phyloP scores from a whole-genome alignment of 1,139 yeast species.

The Kurtzmaniella quercitrusa region DNA sequence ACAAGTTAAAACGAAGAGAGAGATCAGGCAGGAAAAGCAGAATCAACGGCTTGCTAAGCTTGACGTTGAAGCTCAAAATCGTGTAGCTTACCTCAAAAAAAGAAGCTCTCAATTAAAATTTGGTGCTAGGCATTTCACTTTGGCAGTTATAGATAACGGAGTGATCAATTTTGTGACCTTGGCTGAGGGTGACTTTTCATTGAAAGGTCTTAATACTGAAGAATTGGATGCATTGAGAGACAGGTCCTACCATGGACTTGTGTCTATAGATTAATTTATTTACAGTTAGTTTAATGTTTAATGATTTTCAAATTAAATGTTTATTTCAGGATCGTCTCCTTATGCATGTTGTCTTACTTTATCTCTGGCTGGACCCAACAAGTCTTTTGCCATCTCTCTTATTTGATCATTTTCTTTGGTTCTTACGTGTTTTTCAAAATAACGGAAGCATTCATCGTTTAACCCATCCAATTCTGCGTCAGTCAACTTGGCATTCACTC shows the following conservation, averaged over 20 bases:
- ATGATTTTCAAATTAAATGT: too few relatives aligned
- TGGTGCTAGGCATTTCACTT: conserved; percentile 50
- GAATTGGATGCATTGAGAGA: conserved; percentile 12
- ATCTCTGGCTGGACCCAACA: conserved; percentile 1
- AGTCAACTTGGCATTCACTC: neutral
- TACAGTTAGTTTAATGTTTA: too few relatives aligned
- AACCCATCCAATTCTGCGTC: neutral
- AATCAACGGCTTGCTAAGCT: conserved; percentile 25
- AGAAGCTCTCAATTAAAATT: conserved; percentile 27
- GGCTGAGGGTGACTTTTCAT: conserved; percentile 56
- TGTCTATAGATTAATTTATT: neutral
- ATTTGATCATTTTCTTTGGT: neutral
- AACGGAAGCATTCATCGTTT: neutral
- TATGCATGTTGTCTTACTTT: conserved; percentile 1
- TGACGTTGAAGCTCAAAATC: conserved; percentile 19
- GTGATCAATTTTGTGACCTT: conserved; percentile 62
- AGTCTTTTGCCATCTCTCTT: neutral
- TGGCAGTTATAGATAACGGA: conserved; percentile 73
- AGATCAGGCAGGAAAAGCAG: conserved; percentile 19
- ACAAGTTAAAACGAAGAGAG: conserved; percentile 13
- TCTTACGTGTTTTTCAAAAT: neutral
- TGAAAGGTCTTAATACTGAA: conserved; percentile 20
- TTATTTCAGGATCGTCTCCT: too few relatives aligned
- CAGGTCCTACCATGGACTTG: neutral
- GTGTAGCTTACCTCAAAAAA: conserved; percentile 24